phyloP scores from a whole-genome alignment of 1,284 basidiomycete genomes.

The Boletellus deceptivus region DNA sequence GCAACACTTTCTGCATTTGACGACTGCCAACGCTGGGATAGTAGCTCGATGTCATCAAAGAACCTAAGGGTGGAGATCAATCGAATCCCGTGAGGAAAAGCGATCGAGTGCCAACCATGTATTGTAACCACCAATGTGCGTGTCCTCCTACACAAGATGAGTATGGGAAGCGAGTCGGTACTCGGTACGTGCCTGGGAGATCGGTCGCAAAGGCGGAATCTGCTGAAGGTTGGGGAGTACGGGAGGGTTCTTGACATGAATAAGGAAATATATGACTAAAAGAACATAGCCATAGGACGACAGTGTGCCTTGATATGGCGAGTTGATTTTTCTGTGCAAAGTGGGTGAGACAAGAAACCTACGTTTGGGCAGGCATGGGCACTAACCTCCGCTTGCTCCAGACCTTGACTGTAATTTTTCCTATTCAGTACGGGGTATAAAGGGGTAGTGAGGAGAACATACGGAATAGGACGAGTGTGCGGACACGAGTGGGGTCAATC shows the following conservation, averaged over 20 bases:
- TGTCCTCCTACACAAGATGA: constrained; percentile 67
- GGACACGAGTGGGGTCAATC: constrained; percentile 91
- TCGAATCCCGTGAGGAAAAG: background rate
- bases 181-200: constrained; percentile 52
- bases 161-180: constrained; percentile 6
- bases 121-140: constrained; percentile 80
- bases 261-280: constrained; percentile 95
- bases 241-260: constrained; percentile 94
- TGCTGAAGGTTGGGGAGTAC: constrained; percentile 91
- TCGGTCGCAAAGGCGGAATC: constrained; percentile 81
- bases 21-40: constrained; percentile 92
- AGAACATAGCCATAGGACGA: constrained; percentile 98
- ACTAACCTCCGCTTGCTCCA: constrained; percentile 92
- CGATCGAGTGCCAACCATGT: constrained; percentile 56
- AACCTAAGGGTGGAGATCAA: constrained; percentile 55
- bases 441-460: constrained; percentile 37
- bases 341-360: background rate
- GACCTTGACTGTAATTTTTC: constrained; percentile 76
- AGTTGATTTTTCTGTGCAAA: constrained; percentile 88
- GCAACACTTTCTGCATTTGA: constrained; percentile 91
- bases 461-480: constrained; percentile 95
- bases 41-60: constrained; percentile 94
- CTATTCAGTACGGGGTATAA: constrained; percentile 13
- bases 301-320: constrained; percentile 93
- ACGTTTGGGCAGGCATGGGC: background rate